Evolutionary conservation across 192 early-diverging fungal species (phyloP), one percentile per base, ranked within the genome.

Genomic region (Allomyces macrogynus): DNA sequence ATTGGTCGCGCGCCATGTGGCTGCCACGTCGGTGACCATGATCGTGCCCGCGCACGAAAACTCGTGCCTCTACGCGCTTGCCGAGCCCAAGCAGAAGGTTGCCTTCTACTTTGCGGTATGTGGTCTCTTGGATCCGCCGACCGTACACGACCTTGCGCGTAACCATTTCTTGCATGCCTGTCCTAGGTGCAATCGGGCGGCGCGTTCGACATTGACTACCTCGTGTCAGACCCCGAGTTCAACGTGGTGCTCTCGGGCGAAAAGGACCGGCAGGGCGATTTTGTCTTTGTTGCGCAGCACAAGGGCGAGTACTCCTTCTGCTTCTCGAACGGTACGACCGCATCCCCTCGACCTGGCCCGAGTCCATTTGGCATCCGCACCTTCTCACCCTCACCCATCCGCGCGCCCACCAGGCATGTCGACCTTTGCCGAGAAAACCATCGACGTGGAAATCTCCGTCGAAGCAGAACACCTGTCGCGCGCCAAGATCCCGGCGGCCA

Each of bases 51-150:
- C 92, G 23, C 87, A 93, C 70, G 93, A 94, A 72, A 83, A 86
- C 61, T 82, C 88, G 22, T 99, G 96, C 74, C 97, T 92, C 76
- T 95, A 91, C 77, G 78, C 76, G 66, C 77, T 83, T 20, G 86
- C 87, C 67, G 66, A 77, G 62, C 78, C 83, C 7, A 87, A 84
- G 60, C 91, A 98, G 79, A 98, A 98, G 76, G 72, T 98, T 64
- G 86, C 86, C 44, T 92, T 98, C 72, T 98, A 95, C 79, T 98
- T 94, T 86, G 91, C 92, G 54, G 95, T 97, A 87, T 32, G 43
- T 0, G 24, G n/a, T 9, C 23, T 75, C 14, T 10, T 27, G 2
- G 14, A 3, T 11, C 22, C 44, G 64, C 27, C 27, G 23, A 71
- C 54, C 18, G 24, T 23, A 24, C 14, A 23, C 43, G 57, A 26